Evolutionary conservation across 176 grass and related monocot species (phyloP).

Genomic region (Leersia perrieri): DNA sequence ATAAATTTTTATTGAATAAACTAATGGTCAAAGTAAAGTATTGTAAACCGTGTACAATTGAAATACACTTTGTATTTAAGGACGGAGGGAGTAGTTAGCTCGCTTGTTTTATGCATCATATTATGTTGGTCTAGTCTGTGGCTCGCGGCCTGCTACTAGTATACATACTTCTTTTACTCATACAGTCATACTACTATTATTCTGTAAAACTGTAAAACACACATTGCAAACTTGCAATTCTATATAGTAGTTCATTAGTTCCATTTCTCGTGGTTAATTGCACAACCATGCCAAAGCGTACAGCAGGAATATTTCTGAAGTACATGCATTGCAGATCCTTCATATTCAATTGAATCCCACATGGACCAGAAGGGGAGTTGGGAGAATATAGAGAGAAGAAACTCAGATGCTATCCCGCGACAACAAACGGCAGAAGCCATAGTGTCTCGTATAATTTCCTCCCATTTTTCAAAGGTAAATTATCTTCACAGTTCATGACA

Average conservation of each 20-base stretch:
- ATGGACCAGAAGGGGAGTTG: conserved; percentile 27
- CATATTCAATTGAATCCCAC: conserved; percentile 42
- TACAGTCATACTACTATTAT: neutral
- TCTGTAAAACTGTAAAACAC: neutral
- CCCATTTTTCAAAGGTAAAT: conserved; percentile 63
- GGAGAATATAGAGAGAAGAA: conserved; percentile 23
- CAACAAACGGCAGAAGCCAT: conserved; percentile 75
- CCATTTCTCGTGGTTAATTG: neutral
- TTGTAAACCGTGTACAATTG: too few species aligned
- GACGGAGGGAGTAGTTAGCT: too few species aligned
- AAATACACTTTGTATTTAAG: too few species aligned
- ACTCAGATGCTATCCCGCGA: conserved; percentile 47
- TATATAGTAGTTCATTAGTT: neutral
- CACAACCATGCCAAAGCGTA: conserved; percentile 13
- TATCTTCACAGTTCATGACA: neutral
- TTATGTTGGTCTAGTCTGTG: conserved; percentile 1
- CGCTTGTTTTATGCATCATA: neutral
- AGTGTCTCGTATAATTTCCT: conserved; percentile 69
- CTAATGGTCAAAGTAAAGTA: too few species aligned
- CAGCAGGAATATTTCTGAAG: conserved; percentile 30
- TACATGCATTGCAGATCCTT: conserved; percentile 67
- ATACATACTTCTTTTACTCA: neutral
- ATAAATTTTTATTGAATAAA: too few species aligned
- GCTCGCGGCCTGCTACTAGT: neutral
- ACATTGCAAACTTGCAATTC: neutral